These are phyloP conservation scores for Boletus rubropictus DNA, from an alignment of 768 basidiomycete species.

Conservation along the genomic window DNA sequence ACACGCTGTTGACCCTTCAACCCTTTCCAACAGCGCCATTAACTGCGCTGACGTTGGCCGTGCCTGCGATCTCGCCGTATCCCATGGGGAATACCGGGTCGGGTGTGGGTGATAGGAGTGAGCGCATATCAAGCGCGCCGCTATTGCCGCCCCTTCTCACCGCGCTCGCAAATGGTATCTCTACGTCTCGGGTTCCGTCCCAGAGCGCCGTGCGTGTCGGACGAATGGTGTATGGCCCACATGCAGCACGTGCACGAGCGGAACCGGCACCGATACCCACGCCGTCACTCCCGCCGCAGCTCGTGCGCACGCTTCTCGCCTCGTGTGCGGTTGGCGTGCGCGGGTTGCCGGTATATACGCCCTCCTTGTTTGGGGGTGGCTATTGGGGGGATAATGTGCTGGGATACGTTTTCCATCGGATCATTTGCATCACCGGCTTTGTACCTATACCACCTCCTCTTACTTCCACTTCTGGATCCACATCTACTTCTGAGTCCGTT, in stretches of 20 bases:
- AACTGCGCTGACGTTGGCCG: constrained; percentile 16
- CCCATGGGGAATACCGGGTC: constrained; percentile 7
- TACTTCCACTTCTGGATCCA: not conserved
- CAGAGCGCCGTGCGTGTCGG: constrained; percentile 19
- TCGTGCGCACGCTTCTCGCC: constrained; percentile 24
- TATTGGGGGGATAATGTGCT: constrained; percentile 26
- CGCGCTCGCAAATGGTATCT: constrained; percentile 17
- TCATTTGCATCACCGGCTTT: constrained; percentile 43
- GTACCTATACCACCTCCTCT: constrained; percentile 26
- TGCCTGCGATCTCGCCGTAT: constrained; percentile 6
- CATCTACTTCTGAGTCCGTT: not conserved
- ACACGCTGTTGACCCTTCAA: constrained; percentile 30
- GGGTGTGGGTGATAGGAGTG: constrained; percentile 4
- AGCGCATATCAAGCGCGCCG: constrained; percentile 28
- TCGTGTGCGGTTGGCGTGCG: constrained; percentile 19
- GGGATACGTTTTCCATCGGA: constrained; percentile 36
- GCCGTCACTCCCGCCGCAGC: constrained; percentile 32
- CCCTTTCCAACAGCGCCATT: constrained; percentile 27
- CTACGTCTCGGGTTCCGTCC: constrained; percentile 14
- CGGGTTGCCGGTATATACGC: constrained; percentile 11
- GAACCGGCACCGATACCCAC: constrained; percentile 6
- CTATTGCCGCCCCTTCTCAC: constrained; percentile 29
- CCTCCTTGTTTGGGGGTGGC: constrained; percentile 14
- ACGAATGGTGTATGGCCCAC: constrained; percentile 18
- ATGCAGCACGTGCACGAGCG: constrained; percentile 1